These are phyloP conservation scores for Lasiosphaeria hispida DNA, from an alignment of 495 filamentous ascomycete species.

Conservation along the genomic window DNA sequence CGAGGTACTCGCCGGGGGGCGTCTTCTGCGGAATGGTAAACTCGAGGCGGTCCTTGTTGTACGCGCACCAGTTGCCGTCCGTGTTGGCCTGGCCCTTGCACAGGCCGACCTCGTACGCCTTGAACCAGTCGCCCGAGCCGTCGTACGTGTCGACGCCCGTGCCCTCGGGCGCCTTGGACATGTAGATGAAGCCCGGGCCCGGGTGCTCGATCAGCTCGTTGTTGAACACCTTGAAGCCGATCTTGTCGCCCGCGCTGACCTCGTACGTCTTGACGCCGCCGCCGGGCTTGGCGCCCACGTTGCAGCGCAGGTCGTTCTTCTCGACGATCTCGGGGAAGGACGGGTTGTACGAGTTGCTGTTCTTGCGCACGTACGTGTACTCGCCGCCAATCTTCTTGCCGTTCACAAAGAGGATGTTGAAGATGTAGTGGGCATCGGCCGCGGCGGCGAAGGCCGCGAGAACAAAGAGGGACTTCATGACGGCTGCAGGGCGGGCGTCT, in stretches of 20 bases:
- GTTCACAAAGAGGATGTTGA: slow-evolving; percentile 42
- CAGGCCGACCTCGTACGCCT: slow-evolving; percentile 44
- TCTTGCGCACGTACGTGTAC: slow-evolving; percentile 40
- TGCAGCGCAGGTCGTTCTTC: slow-evolving; percentile 48
- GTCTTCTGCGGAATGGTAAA: slow-evolving; percentile 50
- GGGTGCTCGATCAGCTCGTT: slow-evolving; percentile 49
- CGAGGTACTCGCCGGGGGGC: slow-evolving; percentile 54
- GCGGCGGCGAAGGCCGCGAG: slow-evolving; percentile 28
- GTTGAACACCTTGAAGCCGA: slow-evolving; percentile 46
- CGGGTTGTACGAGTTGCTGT: slow-evolving; percentile 42
- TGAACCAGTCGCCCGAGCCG: slow-evolving; percentile 51
- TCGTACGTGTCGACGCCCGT: slow-evolving; percentile 46
- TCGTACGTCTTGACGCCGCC: slow-evolving; percentile 30
- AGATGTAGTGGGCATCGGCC: slow-evolving; percentile 40
- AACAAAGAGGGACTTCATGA: slow-evolving; percentile 29
- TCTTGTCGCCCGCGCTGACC: slow-evolving; percentile 46
- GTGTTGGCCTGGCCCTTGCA: slow-evolving; percentile 28
- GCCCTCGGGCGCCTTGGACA: slow-evolving; percentile 47
- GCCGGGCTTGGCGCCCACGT: slow-evolving; percentile 36
- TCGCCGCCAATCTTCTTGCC: slow-evolving; percentile 36
- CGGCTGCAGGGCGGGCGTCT: slow-evolving; percentile 5
- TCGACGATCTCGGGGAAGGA: slow-evolving; percentile 41
- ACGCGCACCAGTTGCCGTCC: slow-evolving; percentile 37
- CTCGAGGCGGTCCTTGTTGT: slow-evolving; percentile 39
- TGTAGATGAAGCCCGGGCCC: slow-evolving; percentile 45